Conservation (phyloP, 306 rosid genomes). For the Urtica urens region DNA sequence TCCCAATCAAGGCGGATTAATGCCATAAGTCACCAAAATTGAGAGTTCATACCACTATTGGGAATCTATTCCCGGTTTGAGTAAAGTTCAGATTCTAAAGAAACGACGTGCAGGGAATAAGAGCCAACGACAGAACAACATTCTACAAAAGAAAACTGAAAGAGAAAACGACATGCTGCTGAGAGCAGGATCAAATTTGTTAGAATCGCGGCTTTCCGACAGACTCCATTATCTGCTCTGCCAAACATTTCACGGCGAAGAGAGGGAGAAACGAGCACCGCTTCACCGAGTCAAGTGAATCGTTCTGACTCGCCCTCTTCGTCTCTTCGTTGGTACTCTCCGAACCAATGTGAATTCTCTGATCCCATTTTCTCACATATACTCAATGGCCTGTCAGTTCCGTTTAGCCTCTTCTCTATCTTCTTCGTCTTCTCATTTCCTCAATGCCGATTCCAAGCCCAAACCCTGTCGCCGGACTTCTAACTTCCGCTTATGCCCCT, state of each 20-base stretch:
- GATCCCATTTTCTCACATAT: neutral
- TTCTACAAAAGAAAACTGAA: too few relatives aligned
- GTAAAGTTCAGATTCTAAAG: too few relatives aligned
- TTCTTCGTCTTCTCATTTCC: constrained; percentile 21
- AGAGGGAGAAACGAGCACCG: neutral
- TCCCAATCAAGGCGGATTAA: too few relatives aligned
- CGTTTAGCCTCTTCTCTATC: constrained; percentile 19
- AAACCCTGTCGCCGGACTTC: constrained; percentile 7
- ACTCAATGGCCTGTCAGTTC: constrained; percentile 51
- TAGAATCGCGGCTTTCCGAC: neutral
- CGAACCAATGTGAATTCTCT: constrained; percentile 11
- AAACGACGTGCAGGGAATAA: too few relatives aligned
- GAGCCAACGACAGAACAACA: too few relatives aligned
- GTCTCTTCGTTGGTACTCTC: neutral
- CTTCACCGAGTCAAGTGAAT: neutral
- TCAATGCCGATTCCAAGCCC: constrained; percentile 21
- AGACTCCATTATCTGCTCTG: neutral
- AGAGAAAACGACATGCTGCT: neutral
- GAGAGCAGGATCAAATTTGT: neutral
- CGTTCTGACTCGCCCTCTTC: neutral
- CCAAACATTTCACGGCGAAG: neutral
- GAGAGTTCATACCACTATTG: too few relatives aligned
- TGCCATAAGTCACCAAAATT: too few relatives aligned
- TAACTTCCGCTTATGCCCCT: constrained; percentile 15
- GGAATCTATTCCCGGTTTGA: too few relatives aligned